Evolutionary conservation across 352 stramenopile species (phyloP).

Genomic region (Chrysophaeum taylorii): DNA sequence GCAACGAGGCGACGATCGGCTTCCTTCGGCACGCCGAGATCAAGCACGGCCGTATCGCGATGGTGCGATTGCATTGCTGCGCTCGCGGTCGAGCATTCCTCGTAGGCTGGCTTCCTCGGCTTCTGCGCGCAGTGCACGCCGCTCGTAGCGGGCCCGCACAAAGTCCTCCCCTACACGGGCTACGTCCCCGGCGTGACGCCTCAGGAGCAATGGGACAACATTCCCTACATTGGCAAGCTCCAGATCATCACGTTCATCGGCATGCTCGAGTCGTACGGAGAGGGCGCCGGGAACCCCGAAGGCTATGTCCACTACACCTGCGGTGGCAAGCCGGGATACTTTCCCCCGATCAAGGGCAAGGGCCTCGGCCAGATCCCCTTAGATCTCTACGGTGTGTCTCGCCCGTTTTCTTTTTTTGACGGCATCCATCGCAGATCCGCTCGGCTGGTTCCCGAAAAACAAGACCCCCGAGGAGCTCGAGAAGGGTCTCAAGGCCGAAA

Average conservation of each 20-base stretch:
- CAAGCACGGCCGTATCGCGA: conserved; percentile 42
- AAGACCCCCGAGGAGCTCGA: neutral
- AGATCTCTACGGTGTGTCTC: conserved; percentile 45
- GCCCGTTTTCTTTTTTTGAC: conserved; percentile 10
- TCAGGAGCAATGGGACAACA: conserved; percentile 35
- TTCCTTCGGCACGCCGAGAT: conserved; percentile 22
- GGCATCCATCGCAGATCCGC: neutral
- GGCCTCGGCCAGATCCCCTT: conserved; percentile 23
- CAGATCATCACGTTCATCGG: conserved; percentile 36
- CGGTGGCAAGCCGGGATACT: no score
- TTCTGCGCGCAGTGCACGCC: neutral
- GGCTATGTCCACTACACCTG: no score
- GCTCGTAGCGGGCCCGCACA: neutral
- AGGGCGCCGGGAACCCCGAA: no score
- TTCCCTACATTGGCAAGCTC: conserved; percentile 27
- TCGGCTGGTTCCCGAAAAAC: neutral
- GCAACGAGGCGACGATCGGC: conserved; percentile 23
- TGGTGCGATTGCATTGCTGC: no score
- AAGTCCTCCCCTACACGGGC: neutral
- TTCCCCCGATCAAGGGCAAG: no score
- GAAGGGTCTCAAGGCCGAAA: neutral
- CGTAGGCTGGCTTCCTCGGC: neutral
- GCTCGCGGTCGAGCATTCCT: neutral
- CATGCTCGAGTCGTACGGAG: conserved; percentile 26
- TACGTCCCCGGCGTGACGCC: conserved; percentile 30